phyloP scores from a whole-genome alignment of 2,329 filamentous ascomycete genomes.

The Ophiocordyceps sinensis region DNA sequence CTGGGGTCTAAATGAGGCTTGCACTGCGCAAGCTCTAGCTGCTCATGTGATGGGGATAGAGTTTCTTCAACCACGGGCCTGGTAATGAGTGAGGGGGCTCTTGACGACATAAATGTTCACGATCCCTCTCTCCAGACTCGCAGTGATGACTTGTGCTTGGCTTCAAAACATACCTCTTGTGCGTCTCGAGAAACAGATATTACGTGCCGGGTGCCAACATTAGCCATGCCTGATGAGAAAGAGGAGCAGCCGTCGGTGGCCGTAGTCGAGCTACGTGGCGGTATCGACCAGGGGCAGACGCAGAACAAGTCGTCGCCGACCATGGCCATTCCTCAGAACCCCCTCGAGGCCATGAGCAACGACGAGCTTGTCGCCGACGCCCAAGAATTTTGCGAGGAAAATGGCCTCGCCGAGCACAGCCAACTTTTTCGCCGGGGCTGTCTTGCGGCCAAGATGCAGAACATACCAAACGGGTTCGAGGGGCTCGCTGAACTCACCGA shows the following conservation, averaged over 20 bases:
- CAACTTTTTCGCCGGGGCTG: constrained; percentile 37
- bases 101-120: no score
- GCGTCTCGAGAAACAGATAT: no score
- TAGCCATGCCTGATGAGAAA: neutral
- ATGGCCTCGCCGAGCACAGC: constrained; percentile 17
- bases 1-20: no score
- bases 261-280: neutral
- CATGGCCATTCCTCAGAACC: constrained; percentile 8
- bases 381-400: constrained; percentile 19
- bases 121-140: no score
- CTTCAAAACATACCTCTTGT: no score
- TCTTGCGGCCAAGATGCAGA: constrained; percentile 31
- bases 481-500: constrained; percentile 11
- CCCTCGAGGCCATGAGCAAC: constrained; percentile 13
- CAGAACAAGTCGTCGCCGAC: neutral
- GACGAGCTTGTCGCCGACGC: constrained; percentile 19
- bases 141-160: no score
- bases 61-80: no score
- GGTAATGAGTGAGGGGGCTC: no score
- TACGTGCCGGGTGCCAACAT: no score
- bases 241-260: neutral
- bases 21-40: no score
- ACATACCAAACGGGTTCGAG: constrained; percentile 15
- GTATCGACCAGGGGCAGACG: neutral
- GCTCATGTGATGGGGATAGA: no score